Base-by-base conservation (phyloP, 1,139 yeast species). In the Geotrichum phurueaensis region DNA sequence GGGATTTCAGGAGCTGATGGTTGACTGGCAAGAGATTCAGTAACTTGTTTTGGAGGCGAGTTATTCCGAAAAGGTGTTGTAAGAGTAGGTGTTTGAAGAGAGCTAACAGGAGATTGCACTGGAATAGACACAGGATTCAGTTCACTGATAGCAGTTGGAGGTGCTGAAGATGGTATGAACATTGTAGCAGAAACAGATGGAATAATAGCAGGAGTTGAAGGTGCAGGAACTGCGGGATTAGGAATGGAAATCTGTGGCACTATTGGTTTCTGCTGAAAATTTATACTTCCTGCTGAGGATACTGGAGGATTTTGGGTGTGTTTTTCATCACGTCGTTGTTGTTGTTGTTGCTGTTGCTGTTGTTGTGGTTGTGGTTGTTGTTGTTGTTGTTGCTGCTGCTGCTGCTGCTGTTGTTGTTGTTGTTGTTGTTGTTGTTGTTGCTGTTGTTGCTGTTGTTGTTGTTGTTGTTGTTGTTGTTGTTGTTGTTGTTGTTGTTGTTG, bases 1-100 rank as follows among this genome's bases (percentile, higher is more conserved):
- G 60, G 61, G 18, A 54, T 52, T 18, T 36, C 50, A 25, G 52
- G 48, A 12, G 52, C 49, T 47, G 47, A 20, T 13, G 52, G 51
- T 57, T 31, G 52, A 23, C n/a, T 45, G 10, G 33, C 39, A 53
- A 39, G 49, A 13, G 50, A 33, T 7, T 25, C 33, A 31, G 47
- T 15, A 13, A 15, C 20, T 7, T 18, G 43, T 45, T 31, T 25
- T n/a, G 51, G 51, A 48, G 56, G 51, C 13, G 25, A 25, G 31
- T 27, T 29, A 15, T 33, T 22, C 27, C 48, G 22, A 39, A 23
- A 18, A 13, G 58, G 53, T 18, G 25, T 49, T 13, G 25, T 22
- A 13, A 45, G 43, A 22, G 52, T 36, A 45, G 43, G 47, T 9
- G 47, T 39, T 39, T 39, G 47, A 39, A 39, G 47, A 15, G 47